Evolutionary conservation across 2,329 filamentous ascomycete species (phyloP).

Genomic region (Gnomoniopsis sp.): DNA sequence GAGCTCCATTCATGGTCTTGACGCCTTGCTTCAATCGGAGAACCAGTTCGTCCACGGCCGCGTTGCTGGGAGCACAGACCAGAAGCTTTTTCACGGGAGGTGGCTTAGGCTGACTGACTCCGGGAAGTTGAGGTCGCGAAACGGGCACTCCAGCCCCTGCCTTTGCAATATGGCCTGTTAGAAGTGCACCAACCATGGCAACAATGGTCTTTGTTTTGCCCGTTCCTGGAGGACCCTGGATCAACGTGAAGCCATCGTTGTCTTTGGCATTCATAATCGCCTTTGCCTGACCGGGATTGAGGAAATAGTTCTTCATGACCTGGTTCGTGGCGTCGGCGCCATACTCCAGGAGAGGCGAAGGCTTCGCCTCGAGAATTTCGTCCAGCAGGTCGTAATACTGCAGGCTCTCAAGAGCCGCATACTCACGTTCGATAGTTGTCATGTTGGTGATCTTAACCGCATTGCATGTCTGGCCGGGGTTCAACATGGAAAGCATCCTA

Average conservation of each 20-base stretch:
- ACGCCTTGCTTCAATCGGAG: conserved; percentile 87
- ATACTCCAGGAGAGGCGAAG: conserved; percentile 83
- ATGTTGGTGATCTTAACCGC: conserved; percentile 87
- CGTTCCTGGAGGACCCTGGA: conserved; percentile 93
- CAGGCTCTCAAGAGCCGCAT: conserved; percentile 82
- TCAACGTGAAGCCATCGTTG: conserved; percentile 94
- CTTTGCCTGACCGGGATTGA: conserved; percentile 86
- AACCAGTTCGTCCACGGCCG: conserved; percentile 93
- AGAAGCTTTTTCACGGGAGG: conserved; percentile 73
- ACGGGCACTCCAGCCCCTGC: conserved; percentile 43
- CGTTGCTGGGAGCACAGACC: conserved; percentile 97
- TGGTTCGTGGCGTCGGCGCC: conserved; percentile 67
- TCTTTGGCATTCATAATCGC: conserved; percentile 89
- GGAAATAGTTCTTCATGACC: conserved; percentile 71
- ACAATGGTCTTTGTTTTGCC: conserved; percentile 98
- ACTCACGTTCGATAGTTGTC: conserved; percentile 93
- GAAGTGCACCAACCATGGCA: conserved; percentile 86
- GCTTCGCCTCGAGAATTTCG: conserved; percentile 80
- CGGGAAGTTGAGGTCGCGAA: conserved; percentile 33
- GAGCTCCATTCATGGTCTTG: conserved; percentile 69
- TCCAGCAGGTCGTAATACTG: conserved; percentile 96
- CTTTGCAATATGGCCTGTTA: conserved; percentile 54
- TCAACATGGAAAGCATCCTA: conserved; percentile 59
- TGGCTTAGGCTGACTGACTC: conserved; percentile 29
- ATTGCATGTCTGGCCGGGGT: conserved; percentile 66